Base-by-base conservation (phyloP, 2,329 filamentous ascomycete genomes). In the Aspergillus clavatus region DNA sequence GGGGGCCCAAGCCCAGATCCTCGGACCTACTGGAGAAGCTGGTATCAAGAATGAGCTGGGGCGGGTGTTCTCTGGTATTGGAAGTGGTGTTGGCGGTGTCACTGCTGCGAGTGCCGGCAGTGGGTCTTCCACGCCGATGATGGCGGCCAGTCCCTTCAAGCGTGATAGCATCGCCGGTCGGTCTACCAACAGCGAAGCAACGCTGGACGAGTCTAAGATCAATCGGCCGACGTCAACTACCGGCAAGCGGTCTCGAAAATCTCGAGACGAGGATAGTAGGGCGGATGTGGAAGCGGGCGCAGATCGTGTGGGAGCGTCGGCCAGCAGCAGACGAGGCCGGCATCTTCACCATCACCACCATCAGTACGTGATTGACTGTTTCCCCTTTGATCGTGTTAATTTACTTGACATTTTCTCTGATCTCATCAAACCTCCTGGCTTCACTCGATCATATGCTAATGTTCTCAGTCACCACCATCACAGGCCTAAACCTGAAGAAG, bases 11-110 rank as follows among this genome's bases (percentile, higher is more conserved):
- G 82, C 84, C 12, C 86, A 89, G 57, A 80, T 86, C 29, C 79
- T 86, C 42, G 87, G 86, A 3, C 87, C 89, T 5, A 81, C 83
- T 11, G 86, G 84, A 12, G 89, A 95, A 64, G 86, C 89, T 8
- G 86, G 86, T 35, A 95, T 96, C 61, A 95, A 96, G 74, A 94
- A 84, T 62, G 91, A 96, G 64, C 90, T 96, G 63, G 90, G 90
- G 22, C 84, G 89, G 51, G 95, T 96, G 77, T 96, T 95, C 69
- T 89, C 88, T 14, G 91, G 91, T n/a, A 89, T 97, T 54, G 90
- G 83, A 12, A 83, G 81, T 63, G 83, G 83, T 27, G 74, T 84
- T 14, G 80, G 80, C 23, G 76, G 75, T 51, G 69, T 71, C 22
- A 75, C 74, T 16, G 71, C 70, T 35, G 68, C 68, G 11, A 69